These are phyloP conservation scores for Flaveria robusta DNA, from an alignment of 129 eudicot genomes.

Conservation along the genomic window DNA sequence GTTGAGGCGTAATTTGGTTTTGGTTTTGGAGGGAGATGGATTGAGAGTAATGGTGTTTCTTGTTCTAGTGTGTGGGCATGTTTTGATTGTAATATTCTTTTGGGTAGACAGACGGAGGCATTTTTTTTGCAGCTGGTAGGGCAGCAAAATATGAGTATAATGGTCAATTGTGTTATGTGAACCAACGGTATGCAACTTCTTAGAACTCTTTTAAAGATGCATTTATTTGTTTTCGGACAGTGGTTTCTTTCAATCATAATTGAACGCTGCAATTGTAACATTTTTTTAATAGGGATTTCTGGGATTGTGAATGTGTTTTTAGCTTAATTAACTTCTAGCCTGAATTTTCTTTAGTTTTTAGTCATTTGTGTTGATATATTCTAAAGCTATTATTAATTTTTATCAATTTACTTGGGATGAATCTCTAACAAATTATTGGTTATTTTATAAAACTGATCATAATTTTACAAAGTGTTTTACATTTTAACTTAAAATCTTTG, in stretches of 20 bases:
- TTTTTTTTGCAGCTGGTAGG: conserved; percentile 52
- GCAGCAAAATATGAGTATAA: conserved; percentile 57
- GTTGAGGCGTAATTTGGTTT: conserved; percentile 11
- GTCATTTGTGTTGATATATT: no score
- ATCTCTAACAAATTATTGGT: no score
- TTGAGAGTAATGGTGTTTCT: conserved; percentile 32
- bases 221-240: conserved; percentile 23
- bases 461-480: no score
- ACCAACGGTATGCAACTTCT: conserved; percentile 37
- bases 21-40: conserved; percentile 25
- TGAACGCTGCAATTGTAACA: neutral
- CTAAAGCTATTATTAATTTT: no score
- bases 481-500: no score
- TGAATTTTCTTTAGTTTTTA: no score
- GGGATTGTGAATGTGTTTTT: neutral
- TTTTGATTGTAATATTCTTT: conserved; percentile 67
- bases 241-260: conserved; percentile 11
- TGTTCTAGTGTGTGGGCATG: conserved; percentile 50
- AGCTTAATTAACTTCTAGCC: no score
- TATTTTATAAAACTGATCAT: no score
- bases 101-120: conserved; percentile 51
- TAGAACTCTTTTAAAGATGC: conserved; percentile 30
- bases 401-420: no score
- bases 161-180: conserved; percentile 45
- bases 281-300: neutral